A percentile compares a stretch with the other conserved stretches of the same genome.
Conservation (phyloP, 306 rosid genomes). For the Potentilla sterilis region DNA sequence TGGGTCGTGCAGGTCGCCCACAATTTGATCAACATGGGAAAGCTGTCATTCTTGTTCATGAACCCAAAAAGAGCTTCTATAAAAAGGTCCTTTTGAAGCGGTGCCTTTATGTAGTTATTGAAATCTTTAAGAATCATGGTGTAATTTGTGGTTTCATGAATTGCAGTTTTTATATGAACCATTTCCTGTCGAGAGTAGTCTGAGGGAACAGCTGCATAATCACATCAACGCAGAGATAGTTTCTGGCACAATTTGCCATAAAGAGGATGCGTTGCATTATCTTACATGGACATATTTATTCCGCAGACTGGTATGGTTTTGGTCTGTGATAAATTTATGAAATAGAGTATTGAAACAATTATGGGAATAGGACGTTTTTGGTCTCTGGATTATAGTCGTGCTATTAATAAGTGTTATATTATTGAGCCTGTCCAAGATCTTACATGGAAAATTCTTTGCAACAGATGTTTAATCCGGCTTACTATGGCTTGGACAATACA, state of each 20-base stretch:
- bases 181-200: slow-evolving; percentile 97
- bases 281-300: slow-evolving; percentile 95
- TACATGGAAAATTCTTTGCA: neutral
- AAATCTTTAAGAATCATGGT: slow-evolving; percentile 23
- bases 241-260: slow-evolving; percentile 90
- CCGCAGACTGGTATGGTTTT: slow-evolving; percentile 83
- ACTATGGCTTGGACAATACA: slow-evolving; percentile 78
- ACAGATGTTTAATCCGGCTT: slow-evolving; percentile 95
- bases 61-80: slow-evolving; percentile 96
- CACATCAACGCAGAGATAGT: slow-evolving; percentile 94
- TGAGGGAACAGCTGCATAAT: slow-evolving; percentile 79
- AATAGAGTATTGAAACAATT: neutral
- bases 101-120: slow-evolving; percentile 17
- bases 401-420: too few species aligned
- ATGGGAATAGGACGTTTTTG: neutral
- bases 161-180: slow-evolving; percentile 96
- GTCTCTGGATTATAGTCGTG: neutral
- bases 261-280: slow-evolving; percentile 94
- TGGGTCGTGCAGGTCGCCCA: slow-evolving; percentile 99
- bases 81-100: slow-evolving; percentile 62
- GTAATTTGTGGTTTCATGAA: slow-evolving; percentile 27
- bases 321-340: neutral
- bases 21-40: slow-evolving; percentile 98
- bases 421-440: neutral
- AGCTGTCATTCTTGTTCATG: slow-evolving; percentile 99